phyloP scores from a whole-genome alignment of 768 basidiomycete species.

The Ramaria sp. region DNA sequence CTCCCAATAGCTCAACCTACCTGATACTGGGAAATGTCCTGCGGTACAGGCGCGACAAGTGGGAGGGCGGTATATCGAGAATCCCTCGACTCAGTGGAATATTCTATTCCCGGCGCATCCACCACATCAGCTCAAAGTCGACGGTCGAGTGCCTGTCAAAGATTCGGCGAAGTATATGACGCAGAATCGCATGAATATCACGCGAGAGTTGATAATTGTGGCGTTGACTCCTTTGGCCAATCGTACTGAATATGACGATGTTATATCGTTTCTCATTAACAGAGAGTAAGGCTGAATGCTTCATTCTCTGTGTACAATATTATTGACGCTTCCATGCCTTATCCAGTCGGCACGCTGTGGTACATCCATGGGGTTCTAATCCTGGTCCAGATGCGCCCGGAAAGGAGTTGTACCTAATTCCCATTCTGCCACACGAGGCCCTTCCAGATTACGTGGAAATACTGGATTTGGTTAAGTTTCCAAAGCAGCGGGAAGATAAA shows the following conservation, averaged over 20 bases:
- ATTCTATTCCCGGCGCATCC: constrained; percentile 69
- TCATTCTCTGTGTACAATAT: constrained; percentile 2
- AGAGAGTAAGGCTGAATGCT: constrained; percentile 47
- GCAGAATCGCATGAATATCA: constrained; percentile 62
- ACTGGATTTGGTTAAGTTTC: constrained; percentile 63
- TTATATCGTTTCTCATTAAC: constrained; percentile 56
- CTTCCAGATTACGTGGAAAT: constrained; percentile 83
- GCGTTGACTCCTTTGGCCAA: constrained; percentile 50
- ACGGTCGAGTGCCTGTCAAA: constrained; percentile 73
- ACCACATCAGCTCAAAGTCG: constrained; percentile 56
- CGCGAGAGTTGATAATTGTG: constrained; percentile 72
- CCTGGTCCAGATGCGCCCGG: constrained; percentile 69
- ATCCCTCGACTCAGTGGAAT: constrained; percentile 57
- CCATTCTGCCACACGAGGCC: constrained; percentile 50
- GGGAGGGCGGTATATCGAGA: constrained; percentile 56
- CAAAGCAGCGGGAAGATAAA: constrained; percentile 49
- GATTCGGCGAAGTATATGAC: constrained; percentile 71
- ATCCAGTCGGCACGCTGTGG: constrained; percentile 70
- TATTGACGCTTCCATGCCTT: background rate
- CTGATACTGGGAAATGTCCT: constrained; percentile 50
- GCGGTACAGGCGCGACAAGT: constrained; percentile 60
- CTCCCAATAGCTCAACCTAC: constrained; percentile 58
- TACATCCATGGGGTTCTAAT: constrained; percentile 76
- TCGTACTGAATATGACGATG: constrained; percentile 43
- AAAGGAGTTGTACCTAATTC: constrained; percentile 80